phyloP scores from a whole-genome alignment of 148 eudicot genomes.

The Chenopodium suecicum region DNA sequence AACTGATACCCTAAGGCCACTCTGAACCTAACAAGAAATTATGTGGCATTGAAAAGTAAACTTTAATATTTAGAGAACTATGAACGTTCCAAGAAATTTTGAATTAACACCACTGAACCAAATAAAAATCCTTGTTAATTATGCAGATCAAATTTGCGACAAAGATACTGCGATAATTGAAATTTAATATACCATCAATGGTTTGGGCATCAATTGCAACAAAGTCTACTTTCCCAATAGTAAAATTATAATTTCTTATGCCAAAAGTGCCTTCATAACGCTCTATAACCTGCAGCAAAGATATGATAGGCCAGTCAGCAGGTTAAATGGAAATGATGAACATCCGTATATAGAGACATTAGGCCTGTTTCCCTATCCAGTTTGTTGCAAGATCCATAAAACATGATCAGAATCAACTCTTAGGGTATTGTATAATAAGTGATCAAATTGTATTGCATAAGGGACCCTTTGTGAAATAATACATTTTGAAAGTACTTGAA shows the following conservation, averaged over 20 bases:
- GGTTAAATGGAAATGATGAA: conserved; percentile 5
- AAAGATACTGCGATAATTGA: neutral
- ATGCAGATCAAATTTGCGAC: neutral
- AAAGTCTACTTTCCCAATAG: conserved; percentile 75
- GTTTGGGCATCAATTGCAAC: conserved; percentile 85
- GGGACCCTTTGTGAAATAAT: neutral
- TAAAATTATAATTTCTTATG: conserved; percentile 61
- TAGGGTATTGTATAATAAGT: neutral
- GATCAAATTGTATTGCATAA: neutral
- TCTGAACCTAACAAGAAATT: neutral
- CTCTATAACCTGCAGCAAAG: conserved; percentile 48
- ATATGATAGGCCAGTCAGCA: conserved; percentile 10
- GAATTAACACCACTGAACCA: neutral
- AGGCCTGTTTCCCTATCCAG: neutral
- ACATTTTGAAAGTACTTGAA: neutral
- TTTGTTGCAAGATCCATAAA: neutral
- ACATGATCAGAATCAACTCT: neutral
- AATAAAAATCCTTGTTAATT: neutral
- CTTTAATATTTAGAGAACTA: neutral
- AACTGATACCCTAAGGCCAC: neutral
- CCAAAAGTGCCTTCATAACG: conserved; percentile 81
- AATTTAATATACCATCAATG: conserved; percentile 59
- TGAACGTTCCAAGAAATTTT: neutral
- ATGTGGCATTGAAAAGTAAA: neutral
- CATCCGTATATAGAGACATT: neutral